Base-by-base conservation (phyloP, 73 alveolate species). In the Tetrahymena thermophila region DNA sequence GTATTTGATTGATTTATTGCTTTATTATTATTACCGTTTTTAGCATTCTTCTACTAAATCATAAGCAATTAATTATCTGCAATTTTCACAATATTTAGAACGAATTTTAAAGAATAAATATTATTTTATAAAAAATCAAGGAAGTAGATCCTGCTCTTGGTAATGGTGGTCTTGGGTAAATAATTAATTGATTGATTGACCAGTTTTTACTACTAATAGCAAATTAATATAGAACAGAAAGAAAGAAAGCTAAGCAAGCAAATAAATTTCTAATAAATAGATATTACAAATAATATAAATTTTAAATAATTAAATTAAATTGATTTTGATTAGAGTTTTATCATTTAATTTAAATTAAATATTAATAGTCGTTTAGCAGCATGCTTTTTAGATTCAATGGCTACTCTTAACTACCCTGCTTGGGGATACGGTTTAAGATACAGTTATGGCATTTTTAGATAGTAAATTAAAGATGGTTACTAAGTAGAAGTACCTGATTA, bases 381-480 rank as follows among this genome's bases (percentile, higher is more conserved):
- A 35, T 99, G 99, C 96, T 99, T 99, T 98, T 94, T 99, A 94
- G 99, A 99, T 95, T 98, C 99, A 42, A 44, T 99, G 96, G 99
- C 99, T 85, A 99, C 99, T 71, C 98, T 99, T 71, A 99, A 99
- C 83, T 96, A 97, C 43, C 99, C 99, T 37, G 99, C 99, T 34
- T 99, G 99, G 99, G 99, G 99, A 16, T 99, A 99, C 97, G 99
- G 99, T 94, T 98, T 99, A 93, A 98, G 99, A 97, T 99, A 99
- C 96, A 99, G 99, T 97, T 99, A 99, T 94, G 99, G 99, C 56
- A 99, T 99, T 96, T 99, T 99, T 98, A 98, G 98, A 97, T 99
- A 99, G 95, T 96, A 96, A 95, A 99, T 99, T 96, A 96, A 96
- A 93, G 99, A 99, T 94, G 99, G 99, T 55, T 98, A 99, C 95